Base-by-base conservation (phyloP, 2,329 filamentous ascomycete species). In the Penicillium sp. region DNA sequence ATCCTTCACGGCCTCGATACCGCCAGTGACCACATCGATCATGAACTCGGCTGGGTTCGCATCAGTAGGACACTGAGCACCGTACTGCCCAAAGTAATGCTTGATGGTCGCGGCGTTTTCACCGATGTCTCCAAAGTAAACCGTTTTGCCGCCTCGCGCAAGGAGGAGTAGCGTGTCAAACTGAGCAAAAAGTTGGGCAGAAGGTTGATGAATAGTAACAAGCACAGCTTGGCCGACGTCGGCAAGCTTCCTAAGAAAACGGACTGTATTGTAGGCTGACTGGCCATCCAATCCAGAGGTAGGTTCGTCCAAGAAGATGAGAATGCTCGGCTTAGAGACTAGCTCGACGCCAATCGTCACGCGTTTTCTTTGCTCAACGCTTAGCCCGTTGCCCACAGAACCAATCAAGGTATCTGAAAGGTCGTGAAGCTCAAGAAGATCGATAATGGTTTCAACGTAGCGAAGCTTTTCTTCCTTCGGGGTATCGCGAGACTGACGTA, bases 191-290 rank as follows among this genome's bases (percentile, higher is more conserved):
- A 95, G 73, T 70, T 93, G 85, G 26, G 87, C 86, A 9, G 85
- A 90, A 10, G 89, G 89, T 61, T 95, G 89, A 61, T 95, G 89
- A 44, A 95, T 94, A 0, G 89, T 95, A 66, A 86, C 93, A 10
- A 95, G 77, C 56, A 95, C 82, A 15, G 89, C 87, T 61, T 92
- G 86, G 7, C 89, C 89, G 40, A 78, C 81, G 61, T 90, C 84
- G 51, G 87, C 85, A 23, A 95, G 72, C 66, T 90, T 93, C 62
- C 90, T 82, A 26, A 95, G 74, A 14, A 95, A 76, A 51, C 83
- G 79, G 34, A 85, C 75, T 56, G 95, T 94, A 45, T 86, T 82
- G 86, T 85, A 95, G 1, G 87, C 89, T 2, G 85, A 92, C 63
- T 95, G 88, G 44, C 80, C 85, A 61, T 95, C 89, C 4, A 95